Base-by-base conservation (phyloP, 2,329 filamentous ascomycete genomes). In the Epichloe hybrida region DNA sequence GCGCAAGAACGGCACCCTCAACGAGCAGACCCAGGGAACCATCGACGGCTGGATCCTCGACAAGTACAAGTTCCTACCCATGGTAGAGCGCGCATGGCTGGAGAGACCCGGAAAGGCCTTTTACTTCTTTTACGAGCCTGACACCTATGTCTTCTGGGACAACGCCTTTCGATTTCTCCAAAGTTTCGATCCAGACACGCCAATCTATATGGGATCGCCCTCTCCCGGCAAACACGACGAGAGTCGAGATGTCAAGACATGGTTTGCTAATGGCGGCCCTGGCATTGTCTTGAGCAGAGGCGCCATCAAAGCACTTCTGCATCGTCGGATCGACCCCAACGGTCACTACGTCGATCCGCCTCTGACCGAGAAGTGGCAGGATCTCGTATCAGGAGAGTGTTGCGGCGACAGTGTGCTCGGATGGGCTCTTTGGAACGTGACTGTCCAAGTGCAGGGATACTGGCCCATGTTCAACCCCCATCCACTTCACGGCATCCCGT, bases 381-480 rank as follows among this genome's bases (percentile, higher is more conserved):
- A 65, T 36, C 65, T 66, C 53, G 71, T 72, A 3, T 62, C 66
- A 7, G 56, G 63, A 3, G 67, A 73, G 51, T 77, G 73, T 59
- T 80, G 73, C 55, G 76, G 77, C 4, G 77, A 80, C 54, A 64
- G 72, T 36, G 68, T 77, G 56, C 63, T 80, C 31, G 70, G 70
- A 20, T 63, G 70, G 52, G 73, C 71, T 6, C 59, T 77, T 34
- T 64, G 69, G 42, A 70, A 79, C 48, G 71, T 58, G 4, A 68
- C 67, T 3, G 62, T 70, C 44, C 66, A 67, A 47, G 61, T 79
- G 27, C 65, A 64, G 42, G 65, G 73, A 47, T 64, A 66, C 3
- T 71, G 70, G 57, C 76, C 76, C n/a, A 74, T 77, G 71, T 69
- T 79, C 57, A 77, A 79, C 54, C 75, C 73, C 52, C 74, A 79